These are phyloP conservation scores for Dioszegia hungarica DNA, from an alignment of 768 basidiomycete genomes.

Conservation along the genomic window DNA sequence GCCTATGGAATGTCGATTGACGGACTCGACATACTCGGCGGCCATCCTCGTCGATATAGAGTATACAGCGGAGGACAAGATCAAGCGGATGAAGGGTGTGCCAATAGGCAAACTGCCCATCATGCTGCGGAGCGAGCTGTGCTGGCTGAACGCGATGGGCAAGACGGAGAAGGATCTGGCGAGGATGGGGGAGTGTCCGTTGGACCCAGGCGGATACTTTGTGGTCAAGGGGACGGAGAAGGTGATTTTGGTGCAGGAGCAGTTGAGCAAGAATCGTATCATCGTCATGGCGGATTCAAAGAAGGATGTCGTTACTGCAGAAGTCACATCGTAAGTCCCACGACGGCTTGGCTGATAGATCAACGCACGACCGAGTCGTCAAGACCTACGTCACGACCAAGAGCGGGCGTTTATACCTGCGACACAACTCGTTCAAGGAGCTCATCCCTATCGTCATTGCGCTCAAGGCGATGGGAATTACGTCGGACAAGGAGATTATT, in stretches of 20 bases:
- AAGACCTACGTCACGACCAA: conserved; percentile 97
- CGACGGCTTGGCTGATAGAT: conserved; percentile 54
- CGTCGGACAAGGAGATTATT: conserved; percentile 96
- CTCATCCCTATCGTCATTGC: conserved; percentile 94
- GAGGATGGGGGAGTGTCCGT: conserved; percentile 91
- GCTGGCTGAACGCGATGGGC: conserved; percentile 64
- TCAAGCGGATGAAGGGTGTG: conserved; percentile 75
- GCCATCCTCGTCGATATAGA: conserved; percentile 90
- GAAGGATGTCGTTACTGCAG: conserved; percentile 87
- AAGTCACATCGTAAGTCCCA: conserved; percentile 84
- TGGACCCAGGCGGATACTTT: conserved; percentile 99
- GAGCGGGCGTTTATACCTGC: conserved; percentile 87
- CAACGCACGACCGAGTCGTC: conserved; percentile 65
- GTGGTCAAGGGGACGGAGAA: conserved; percentile 99
- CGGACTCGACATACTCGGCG: conserved; percentile 90
- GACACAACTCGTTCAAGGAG: conserved; percentile 95
- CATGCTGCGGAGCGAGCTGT: conserved; percentile 94
- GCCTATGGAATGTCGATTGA: conserved; percentile 92
- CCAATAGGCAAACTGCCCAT: conserved; percentile 88
- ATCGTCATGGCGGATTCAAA: conserved; percentile 91
- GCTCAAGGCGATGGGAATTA: conserved; percentile 91
- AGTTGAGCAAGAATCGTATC: conserved; percentile 97
- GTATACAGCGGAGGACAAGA: conserved; percentile 85
- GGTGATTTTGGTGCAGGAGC: conserved; percentile 97
- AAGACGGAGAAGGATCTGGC: conserved; percentile 75